Evolutionary conservation across 306 rosid genomes (phyloP), one percentile per base, ranked within the genome.

Genomic region (Carpinus fangiana): DNA sequence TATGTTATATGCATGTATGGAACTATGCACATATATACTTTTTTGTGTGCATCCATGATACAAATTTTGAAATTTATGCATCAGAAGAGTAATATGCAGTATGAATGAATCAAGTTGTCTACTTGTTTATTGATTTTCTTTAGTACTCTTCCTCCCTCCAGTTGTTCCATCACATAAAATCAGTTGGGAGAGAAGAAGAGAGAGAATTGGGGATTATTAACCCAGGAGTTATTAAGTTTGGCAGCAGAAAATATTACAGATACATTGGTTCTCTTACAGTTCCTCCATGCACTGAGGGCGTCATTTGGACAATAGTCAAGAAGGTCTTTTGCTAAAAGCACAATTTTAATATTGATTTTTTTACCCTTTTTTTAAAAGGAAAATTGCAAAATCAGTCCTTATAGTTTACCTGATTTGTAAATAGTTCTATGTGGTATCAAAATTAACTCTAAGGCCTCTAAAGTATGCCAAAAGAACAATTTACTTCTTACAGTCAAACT

Each of bases 211-310:
- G 98, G 74, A 73, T 70, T 5, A 1, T 90, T 5, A 85, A 90
- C 73, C 89, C 96, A 1, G 82, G 81, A 67, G 64, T 77, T 1
- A 87, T 93, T 31, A 84, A 80, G 59, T 87, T 91, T 77, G 93
- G 90, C 14, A 72, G 83, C 82, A 72, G 86, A 74, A 87, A 85
- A 65, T 93, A 93, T 71, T 91, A 86, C 81, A 87, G 97, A 89
- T 93, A 93, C 71, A 31, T 86, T 65, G 98, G 97, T 28, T 93
- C 97, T 62, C 88, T 91, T 53, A 91, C 97, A 43, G 82, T 81
- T 59, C 97, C 98, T 76, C 93, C 98, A 2, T 91, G 98, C 67
- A 82, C 87, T 20, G 91, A 91, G 83, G 96, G 93, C n/a, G 90
- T 93, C 46, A 43, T 50, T 82, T 93, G 98, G 98, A 90, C 96